These are phyloP conservation scores for Kwoniella dendrophila DNA, from an alignment of 768 basidiomycete species.

Conservation along the genomic window DNA sequence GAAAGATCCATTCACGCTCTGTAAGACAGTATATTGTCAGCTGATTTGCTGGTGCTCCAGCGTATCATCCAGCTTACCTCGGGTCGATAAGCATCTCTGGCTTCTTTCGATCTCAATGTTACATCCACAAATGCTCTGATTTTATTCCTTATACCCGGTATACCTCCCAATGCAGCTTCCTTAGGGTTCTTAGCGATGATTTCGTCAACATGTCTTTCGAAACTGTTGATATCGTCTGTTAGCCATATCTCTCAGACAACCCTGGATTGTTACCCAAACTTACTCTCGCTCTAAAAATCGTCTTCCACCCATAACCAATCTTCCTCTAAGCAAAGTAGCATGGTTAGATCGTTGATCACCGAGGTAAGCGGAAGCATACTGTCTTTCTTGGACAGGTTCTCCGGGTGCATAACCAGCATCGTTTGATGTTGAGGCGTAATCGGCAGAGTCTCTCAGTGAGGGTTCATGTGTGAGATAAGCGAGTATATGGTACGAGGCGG, in stretches of 20 bases:
- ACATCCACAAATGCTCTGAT: conserved; percentile 84
- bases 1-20: conserved; percentile 84
- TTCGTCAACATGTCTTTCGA: conserved; percentile 65
- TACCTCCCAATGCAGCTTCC: conserved; percentile 86
- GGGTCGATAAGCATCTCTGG: conserved; percentile 80
- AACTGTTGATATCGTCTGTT: conserved; percentile 34
- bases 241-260: neutral
- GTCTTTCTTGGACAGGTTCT: conserved; percentile 73
- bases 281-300: conserved; percentile 82
- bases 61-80: conserved; percentile 64
- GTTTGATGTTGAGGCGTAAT: conserved; percentile 19
- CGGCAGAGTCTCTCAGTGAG: conserved; percentile 45
- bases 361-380: conserved; percentile 77
- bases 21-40: neutral
- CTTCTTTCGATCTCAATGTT: conserved; percentile 63
- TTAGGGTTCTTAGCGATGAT: conserved; percentile 77
- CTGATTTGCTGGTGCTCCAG: neutral
- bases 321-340: conserved; percentile 68
- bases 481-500: conserved; percentile 55
- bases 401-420: conserved; percentile 41
- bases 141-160: conserved; percentile 85
- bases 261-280: conserved; percentile 36
- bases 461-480: conserved; percentile 54
- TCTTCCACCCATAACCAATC: conserved; percentile 75
- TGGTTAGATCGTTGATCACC: conserved; percentile 64